Conservation (phyloP, 2,329 filamentous ascomycete species). For the Epichloe coenophiala region DNA sequence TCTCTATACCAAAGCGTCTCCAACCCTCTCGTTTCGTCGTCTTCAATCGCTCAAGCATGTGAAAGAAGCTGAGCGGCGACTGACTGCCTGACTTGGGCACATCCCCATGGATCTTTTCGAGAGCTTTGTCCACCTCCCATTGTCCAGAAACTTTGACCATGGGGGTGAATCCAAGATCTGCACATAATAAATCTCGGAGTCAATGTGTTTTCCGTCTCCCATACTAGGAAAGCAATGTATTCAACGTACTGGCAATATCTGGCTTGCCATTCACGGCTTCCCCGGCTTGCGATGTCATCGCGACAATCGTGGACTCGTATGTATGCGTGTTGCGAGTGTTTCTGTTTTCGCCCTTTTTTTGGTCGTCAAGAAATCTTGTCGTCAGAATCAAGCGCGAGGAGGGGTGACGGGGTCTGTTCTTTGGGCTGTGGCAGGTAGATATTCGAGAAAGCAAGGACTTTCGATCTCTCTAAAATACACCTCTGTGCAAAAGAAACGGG, state of each 20-base stretch:
- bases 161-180: conserved; percentile 22
- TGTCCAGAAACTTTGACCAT: conserved; percentile 27
- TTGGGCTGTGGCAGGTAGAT: too few relatives aligned
- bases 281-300: conserved; percentile 18
- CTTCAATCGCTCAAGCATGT: conserved; percentile 86
- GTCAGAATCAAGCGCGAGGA: too few relatives aligned
- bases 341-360: too few relatives aligned
- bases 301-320: background rate
- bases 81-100: conserved; percentile 44
- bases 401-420: too few relatives aligned
- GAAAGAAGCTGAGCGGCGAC: conserved; percentile 84
- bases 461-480: too few relatives aligned
- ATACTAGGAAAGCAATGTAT: background rate
- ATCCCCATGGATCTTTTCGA: conserved; percentile 45
- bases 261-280: conserved; percentile 9
- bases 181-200: background rate
- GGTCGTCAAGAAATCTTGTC: background rate
- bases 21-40: conserved; percentile 94
- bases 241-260: conserved; percentile 13
- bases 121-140: conserved; percentile 48
- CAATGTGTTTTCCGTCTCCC: background rate
- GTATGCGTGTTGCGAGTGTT: too few relatives aligned
- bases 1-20: conserved; percentile 68
- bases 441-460: too few relatives aligned
- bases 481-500: too few relatives aligned